Conservation (phyloP, 176 grass and related monocot species). For the Oropetium thomaeum region DNA sequence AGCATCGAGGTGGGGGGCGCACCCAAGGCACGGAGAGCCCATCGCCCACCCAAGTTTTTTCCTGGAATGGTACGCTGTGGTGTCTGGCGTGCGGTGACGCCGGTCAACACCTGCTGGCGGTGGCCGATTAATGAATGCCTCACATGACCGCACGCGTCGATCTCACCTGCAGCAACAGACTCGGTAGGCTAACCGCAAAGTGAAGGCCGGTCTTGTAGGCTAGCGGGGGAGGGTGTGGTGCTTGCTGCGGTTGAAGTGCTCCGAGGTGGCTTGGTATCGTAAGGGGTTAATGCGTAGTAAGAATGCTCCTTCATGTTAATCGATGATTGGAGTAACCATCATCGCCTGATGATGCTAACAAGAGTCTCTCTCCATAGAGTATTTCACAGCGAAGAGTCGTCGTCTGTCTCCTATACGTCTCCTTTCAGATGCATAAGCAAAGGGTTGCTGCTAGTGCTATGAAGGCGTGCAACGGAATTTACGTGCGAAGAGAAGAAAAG, state of each 20-base stretch:
- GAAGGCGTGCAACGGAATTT: neutral
- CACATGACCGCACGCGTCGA: constrained; percentile 9
- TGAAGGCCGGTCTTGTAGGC: neutral
- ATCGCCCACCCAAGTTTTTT: no score
- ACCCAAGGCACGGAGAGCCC: no score
- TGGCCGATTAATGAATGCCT: no score
- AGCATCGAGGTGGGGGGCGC: no score
- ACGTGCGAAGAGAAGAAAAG: neutral
- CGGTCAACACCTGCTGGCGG: no score
- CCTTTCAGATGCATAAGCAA: neutral
- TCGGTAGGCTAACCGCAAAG: neutral
- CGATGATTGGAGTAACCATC: neutral
- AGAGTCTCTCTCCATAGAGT: neutral
- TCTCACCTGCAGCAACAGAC: neutral
- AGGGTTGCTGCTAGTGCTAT: no score
- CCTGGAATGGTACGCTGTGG: no score
- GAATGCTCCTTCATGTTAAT: neutral
- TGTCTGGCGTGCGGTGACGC: no score
- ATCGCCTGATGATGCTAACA: neutral
- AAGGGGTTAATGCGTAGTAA: neutral
- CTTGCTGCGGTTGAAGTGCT: constrained; percentile 22
- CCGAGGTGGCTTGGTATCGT: no score
- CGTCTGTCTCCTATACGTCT: neutral
- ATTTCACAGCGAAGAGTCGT: neutral
- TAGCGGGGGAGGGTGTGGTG: neutral